These are phyloP conservation scores for Amylostereum areolatum DNA, from an alignment of 1,284 basidiomycete genomes.

Conservation along the genomic window DNA sequence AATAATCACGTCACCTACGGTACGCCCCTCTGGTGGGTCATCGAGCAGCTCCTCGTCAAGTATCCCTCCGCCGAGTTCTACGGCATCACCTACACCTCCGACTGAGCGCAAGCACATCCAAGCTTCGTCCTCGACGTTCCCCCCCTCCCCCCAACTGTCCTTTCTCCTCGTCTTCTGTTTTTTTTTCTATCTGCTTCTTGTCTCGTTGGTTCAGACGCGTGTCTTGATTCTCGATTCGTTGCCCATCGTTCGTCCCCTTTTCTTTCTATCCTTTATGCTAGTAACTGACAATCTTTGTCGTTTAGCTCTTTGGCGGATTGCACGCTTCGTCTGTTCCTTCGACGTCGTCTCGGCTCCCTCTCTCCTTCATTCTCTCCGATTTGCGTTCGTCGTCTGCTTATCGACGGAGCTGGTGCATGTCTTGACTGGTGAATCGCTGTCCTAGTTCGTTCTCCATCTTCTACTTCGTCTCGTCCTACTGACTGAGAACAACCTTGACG, in stretches of 20 bases:
- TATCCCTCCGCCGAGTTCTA: constrained; percentile 21
- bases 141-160: constrained; percentile 4
- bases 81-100: constrained; percentile 9
- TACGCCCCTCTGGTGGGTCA: constrained; percentile 15
- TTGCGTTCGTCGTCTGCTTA: constrained; percentile 6
- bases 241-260: constrained; percentile 4
- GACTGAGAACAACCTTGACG: constrained; percentile 9
- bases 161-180: constrained; percentile 6
- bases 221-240: constrained; percentile 6
- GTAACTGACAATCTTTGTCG: constrained; percentile 7
- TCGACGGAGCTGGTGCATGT: constrained; percentile 5
- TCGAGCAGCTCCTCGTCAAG: constrained; percentile 13
- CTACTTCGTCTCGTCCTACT: constrained; percentile 7
- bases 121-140: background rate
- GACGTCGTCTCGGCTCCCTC: too few relatives aligned
- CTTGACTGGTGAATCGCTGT: constrained; percentile 12
- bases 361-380: constrained; percentile 7
- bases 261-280: constrained; percentile 5
- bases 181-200: too few relatives aligned
- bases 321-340: constrained; percentile 8
- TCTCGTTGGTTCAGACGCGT: constrained; percentile 8
- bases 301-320: constrained; percentile 7
- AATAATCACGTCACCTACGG: constrained; percentile 19
- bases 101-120: constrained; percentile 6
- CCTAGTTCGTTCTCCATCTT: constrained; percentile 11